Conservation (phyloP, 371 early-diverging fungal species). For the Mucor indicus region DNA sequence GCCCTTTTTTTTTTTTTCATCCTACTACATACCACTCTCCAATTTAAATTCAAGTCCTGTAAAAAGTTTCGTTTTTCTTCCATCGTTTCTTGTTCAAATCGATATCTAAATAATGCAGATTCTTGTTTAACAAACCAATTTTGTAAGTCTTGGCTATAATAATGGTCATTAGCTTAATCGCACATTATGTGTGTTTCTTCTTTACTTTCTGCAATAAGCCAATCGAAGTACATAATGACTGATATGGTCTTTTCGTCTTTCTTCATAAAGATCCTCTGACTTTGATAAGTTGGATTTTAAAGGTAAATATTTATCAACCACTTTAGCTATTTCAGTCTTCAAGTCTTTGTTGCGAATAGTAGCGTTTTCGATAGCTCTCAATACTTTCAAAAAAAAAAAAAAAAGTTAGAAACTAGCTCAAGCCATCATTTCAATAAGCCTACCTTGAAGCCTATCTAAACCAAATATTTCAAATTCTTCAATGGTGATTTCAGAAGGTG, state of each 20-base stretch:
- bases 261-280: conserved; percentile 47
- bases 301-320: conserved; percentile 67
- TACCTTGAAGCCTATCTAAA: conserved; percentile 88
- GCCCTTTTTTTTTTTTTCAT: not conserved
- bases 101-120: conserved; percentile 73
- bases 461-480: conserved; percentile 91
- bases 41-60: conserved; percentile 46
- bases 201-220: conserved; percentile 88
- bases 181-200: too few species aligned
- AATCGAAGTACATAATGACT: conserved; percentile 92
- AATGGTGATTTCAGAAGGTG: conserved; percentile 77
- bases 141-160: conserved; percentile 71
- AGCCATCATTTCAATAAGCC: not conserved
- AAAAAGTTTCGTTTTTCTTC: conserved; percentile 62
- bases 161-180: too few species aligned
- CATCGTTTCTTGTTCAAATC: conserved; percentile 53
- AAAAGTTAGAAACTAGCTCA: not conserved
- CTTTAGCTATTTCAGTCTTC: conserved; percentile 52
- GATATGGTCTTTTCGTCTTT: conserved; percentile 90
- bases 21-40: conserved; percentile 46
- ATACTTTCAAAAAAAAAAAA: conserved; percentile 36
- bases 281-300: conserved; percentile 49
- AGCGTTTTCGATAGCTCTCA: conserved; percentile 84
- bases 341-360: conserved; percentile 72
- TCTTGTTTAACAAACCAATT: conserved; percentile 93